Percentiles rank a stretch among this genome's conserved stretches.
phyloP scores from a whole-genome alignment of 768 basidiomycete genomes.

The Kwoniella sp. region DNA sequence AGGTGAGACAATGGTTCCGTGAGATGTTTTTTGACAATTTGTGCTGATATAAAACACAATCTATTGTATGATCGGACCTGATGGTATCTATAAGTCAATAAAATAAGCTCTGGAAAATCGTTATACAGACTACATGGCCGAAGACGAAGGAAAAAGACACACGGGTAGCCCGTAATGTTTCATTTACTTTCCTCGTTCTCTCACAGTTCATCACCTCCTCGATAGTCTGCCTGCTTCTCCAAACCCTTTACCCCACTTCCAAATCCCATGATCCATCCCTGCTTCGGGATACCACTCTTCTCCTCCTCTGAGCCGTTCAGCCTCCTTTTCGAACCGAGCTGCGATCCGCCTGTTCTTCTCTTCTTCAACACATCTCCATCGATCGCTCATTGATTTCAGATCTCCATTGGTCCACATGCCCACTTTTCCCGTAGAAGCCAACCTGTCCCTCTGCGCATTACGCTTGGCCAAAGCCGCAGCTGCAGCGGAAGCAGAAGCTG shows the following conservation, averaged over 20 bases:
- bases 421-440: neutral
- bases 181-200: too few relatives aligned
- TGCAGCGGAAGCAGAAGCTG: neutral
- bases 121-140: too few relatives aligned
- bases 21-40: too few relatives aligned
- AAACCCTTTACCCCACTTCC: constrained; percentile 22
- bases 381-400: neutral
- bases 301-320: neutral
- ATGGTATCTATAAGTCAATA: too few relatives aligned
- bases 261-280: constrained; percentile 8
- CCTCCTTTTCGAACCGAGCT: neutral
- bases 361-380: neutral
- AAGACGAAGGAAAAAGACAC: too few relatives aligned
- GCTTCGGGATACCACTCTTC: neutral
- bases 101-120: too few relatives aligned
- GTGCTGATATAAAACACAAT: too few relatives aligned
- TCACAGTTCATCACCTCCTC: neutral
- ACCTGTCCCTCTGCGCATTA: neutral
- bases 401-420: neutral
- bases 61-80: too few relatives aligned
- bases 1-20: too few relatives aligned
- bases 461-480: neutral
- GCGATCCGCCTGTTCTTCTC: neutral
- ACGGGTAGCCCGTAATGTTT: too few relatives aligned
- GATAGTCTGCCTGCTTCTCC: constrained; percentile 5